Conservation (phyloP, 768 basidiomycete genomes). For the Lentinula lateritia region DNA sequence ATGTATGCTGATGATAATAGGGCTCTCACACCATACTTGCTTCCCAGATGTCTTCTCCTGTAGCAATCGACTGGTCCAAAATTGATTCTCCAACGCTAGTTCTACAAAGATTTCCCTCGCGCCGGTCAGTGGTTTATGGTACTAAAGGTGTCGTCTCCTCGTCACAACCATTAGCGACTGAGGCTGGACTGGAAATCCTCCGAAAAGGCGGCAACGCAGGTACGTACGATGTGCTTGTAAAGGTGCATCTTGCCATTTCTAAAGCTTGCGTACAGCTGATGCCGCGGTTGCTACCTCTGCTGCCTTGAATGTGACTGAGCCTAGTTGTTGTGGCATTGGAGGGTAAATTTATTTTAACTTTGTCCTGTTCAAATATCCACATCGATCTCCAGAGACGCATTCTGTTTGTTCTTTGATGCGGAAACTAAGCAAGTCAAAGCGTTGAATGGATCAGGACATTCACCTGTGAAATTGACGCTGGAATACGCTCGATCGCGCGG, state of each 20-base stretch:
- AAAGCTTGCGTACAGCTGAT: conserved; percentile 52
- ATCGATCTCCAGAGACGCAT: conserved; percentile 59
- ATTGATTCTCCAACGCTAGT: conserved; percentile 62
- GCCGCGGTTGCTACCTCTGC: conserved; percentile 92
- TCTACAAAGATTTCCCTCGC: conserved; percentile 72
- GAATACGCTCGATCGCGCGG: conserved; percentile 70
- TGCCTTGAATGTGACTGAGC: conserved; percentile 89
- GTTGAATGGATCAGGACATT: conserved; percentile 87
- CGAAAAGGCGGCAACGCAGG: conserved; percentile 95
- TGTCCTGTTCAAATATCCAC: background rate
- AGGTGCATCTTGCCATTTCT: background rate
- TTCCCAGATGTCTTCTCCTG: conserved; percentile 26
- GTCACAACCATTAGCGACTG: conserved; percentile 87
- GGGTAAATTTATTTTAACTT: conserved; percentile 45
- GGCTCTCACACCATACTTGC: background rate
- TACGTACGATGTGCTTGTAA: conserved; percentile 21
- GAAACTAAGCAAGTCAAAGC: conserved; percentile 77
- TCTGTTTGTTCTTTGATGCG: conserved; percentile 90
- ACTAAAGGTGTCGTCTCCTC: conserved; percentile 85
- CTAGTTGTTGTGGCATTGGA: conserved; percentile 87
- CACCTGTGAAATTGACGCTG: conserved; percentile 75
- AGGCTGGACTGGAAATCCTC: conserved; percentile 89
- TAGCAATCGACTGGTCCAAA: conserved; percentile 47
- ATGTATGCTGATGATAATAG: no score
- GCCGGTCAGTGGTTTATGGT: conserved; percentile 82